These are phyloP conservation scores for Beauveria asiatica DNA, from an alignment of 2,329 filamentous ascomycete species.

Conservation along the genomic window DNA sequence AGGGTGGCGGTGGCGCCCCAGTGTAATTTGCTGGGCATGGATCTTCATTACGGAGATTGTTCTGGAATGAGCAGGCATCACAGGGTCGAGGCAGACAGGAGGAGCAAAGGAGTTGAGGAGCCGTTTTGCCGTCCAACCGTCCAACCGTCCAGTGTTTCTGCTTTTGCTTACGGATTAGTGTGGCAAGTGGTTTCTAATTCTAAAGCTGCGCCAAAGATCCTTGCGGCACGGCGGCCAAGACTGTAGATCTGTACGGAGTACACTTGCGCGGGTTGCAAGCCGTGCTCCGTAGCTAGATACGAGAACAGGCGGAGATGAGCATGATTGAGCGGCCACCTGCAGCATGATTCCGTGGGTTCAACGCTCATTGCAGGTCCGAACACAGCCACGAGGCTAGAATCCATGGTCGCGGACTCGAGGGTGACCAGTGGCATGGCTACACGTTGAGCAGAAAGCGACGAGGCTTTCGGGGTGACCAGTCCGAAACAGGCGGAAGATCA, in stretches of 20 bases:
- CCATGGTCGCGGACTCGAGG: not conserved
- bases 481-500: not conserved
- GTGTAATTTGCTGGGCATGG: slow-evolving; percentile 1
- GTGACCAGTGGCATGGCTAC: not conserved
- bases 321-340: not conserved
- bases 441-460: not conserved
- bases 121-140: not conserved
- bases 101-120: not conserved
- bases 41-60: not conserved
- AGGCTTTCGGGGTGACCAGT: not conserved
- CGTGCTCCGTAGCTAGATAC: not conserved
- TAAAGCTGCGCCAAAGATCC: not conserved
- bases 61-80: not conserved
- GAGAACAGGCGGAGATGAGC: not conserved
- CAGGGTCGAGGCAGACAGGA: not conserved
- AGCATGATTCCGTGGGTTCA: not conserved
- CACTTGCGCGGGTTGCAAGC: not conserved
- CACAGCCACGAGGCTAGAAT: not conserved
- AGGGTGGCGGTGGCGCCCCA: not conserved
- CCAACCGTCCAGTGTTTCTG: not conserved
- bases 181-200: not conserved
- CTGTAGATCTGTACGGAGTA: slow-evolving; percentile 8
- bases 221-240: not conserved
- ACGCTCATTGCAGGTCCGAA: not conserved
- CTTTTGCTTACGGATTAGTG: not conserved